phyloP scores from a whole-genome alignment of 352 stramenopile genomes.

The Globisporangium viniferum region DNA sequence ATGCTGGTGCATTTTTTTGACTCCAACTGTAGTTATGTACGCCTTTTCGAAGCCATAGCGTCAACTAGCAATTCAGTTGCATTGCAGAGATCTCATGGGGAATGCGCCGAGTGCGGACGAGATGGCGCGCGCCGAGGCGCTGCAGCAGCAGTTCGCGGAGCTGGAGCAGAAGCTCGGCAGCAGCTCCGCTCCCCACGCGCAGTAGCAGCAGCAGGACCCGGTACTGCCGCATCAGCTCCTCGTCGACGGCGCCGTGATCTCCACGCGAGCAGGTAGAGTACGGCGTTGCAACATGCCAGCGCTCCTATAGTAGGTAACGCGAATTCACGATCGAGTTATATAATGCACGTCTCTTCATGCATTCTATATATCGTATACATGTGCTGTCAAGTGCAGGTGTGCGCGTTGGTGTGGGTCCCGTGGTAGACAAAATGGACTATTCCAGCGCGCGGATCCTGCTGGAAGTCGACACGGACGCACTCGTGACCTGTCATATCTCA shows the following conservation, averaged over 20 bases:
- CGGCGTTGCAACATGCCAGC: neutral
- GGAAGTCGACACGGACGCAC: slow-evolving; percentile 39
- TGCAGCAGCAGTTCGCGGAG: slow-evolving; percentile 42
- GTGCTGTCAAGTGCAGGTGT: slow-evolving; percentile 25
- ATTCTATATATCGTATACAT: neutral
- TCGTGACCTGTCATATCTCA: slow-evolving; percentile 52
- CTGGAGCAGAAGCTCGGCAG: slow-evolving; percentile 34
- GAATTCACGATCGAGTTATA: neutral
- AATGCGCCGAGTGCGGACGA: slow-evolving; percentile 41
- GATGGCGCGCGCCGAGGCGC: slow-evolving; percentile 19
- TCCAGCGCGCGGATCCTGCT: slow-evolving; percentile 55
- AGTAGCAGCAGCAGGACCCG: slow-evolving; percentile 29
- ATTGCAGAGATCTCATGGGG: slow-evolving; percentile 28
- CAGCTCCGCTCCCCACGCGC: neutral
- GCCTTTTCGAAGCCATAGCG: no score
- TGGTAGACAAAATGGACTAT: slow-evolving; percentile 62
- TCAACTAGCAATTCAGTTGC: no score
- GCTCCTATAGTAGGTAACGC: neutral
- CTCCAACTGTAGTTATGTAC: no score
- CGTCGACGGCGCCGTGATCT: slow-evolving; percentile 22
- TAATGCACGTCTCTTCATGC: neutral
- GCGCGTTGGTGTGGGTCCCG: slow-evolving; percentile 55
- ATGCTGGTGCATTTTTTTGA: no score
- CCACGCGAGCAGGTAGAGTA: slow-evolving; percentile 6
- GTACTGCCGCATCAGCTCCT: slow-evolving; percentile 30